Evolutionary conservation across 306 rosid genomes (phyloP).

Genomic region (Cyamopsis tetragonoloba): DNA sequence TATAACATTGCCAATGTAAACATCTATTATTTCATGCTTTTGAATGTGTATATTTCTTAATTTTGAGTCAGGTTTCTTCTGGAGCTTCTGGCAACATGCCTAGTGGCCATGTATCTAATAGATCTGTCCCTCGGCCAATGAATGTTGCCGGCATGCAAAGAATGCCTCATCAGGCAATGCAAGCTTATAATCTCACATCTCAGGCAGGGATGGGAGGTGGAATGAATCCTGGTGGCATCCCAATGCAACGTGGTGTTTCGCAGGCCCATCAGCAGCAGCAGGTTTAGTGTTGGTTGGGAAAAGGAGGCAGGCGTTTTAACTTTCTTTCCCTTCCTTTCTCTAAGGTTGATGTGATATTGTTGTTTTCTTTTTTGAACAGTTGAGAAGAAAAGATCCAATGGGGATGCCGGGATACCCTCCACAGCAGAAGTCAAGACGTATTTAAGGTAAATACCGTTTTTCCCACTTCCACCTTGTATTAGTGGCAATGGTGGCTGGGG

Average conservation of each 20-base stretch:
- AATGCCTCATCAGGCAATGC: slow-evolving; percentile 71
- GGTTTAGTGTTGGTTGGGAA: slow-evolving; percentile 37
- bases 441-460: slow-evolving; percentile 42
- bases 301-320: neutral
- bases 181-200: slow-evolving; percentile 72
- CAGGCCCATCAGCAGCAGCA: slow-evolving; percentile 91
- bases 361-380: slow-evolving; percentile 41
- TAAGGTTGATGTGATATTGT: neutral
- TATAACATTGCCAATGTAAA: slow-evolving; percentile 10
- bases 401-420: slow-evolving; percentile 73
- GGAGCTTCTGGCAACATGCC: slow-evolving; percentile 68
- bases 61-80: slow-evolving; percentile 59
- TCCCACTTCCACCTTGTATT: neutral
- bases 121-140: slow-evolving; percentile 70
- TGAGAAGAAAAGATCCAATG: slow-evolving; percentile 77
- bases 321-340: neutral
- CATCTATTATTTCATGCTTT: slow-evolving; percentile 4
- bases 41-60: slow-evolving; percentile 1
- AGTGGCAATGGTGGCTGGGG: neutral
- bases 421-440: slow-evolving; percentile 75
- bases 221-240: slow-evolving; percentile 85
- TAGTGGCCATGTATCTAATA: slow-evolving; percentile 57
- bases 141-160: slow-evolving; percentile 66
- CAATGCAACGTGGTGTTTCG: slow-evolving; percentile 84
- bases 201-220: slow-evolving; percentile 79